phyloP scores from a whole-genome alignment of 441 rosid genomes.

The Populus trichocarpa region DNA sequence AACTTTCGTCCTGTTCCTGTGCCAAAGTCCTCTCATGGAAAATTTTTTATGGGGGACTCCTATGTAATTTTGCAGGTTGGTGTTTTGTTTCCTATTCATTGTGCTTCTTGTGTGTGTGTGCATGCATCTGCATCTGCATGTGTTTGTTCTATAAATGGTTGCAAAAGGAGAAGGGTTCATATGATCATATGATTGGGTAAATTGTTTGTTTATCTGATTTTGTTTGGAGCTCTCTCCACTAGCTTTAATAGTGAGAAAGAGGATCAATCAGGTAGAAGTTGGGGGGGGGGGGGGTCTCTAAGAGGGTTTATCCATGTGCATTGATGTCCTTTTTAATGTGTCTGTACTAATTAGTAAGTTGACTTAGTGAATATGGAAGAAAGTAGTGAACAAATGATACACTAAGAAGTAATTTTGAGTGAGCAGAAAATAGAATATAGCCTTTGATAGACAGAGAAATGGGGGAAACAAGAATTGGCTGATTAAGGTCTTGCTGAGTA shows the following conservation, averaged over 20 bases:
- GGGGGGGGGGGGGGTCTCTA: background rate
- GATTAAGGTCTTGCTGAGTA: background rate
- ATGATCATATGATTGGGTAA: background rate
- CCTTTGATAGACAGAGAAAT: background rate
- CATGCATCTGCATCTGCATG: background rate
- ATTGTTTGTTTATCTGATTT: background rate
- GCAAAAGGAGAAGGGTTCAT: background rate
- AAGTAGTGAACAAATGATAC: background rate
- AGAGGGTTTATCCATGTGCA: background rate
- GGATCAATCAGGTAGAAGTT: background rate
- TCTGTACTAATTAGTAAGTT: background rate
- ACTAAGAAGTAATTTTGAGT: background rate
- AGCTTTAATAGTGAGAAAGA: background rate
- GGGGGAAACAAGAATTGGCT: background rate
- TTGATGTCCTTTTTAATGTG: background rate
- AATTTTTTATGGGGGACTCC: conserved; percentile 89
- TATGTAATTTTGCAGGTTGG: conserved; percentile 80
- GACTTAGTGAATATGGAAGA: background rate
- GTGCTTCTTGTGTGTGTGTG: background rate
- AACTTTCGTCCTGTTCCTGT: conserved; percentile 64
- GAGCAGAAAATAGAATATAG: background rate
- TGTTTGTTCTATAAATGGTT: background rate
- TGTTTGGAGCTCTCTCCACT: background rate
- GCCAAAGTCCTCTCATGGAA: conserved; percentile 69
- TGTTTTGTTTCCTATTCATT: conserved; percentile 1